A percentile compares a stretch with the other conserved stretches of the same genome.
Conservation (phyloP, 2,329 filamentous ascomycete species). For the Monosporascus sp. region DNA sequence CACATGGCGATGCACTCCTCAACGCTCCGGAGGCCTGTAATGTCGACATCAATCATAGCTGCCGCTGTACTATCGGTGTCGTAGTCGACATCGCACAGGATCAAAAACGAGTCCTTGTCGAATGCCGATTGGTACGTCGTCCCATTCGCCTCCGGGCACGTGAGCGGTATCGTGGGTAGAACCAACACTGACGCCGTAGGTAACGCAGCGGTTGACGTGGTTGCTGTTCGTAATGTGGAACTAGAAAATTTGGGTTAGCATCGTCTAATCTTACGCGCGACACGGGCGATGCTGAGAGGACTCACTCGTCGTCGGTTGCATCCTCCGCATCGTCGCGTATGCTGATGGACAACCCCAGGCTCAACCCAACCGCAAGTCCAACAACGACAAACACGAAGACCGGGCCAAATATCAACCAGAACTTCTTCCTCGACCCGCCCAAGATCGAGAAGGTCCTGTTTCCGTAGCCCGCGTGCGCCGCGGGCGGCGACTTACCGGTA, state of each 20-base stretch:
- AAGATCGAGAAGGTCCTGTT: constrained; percentile 5
- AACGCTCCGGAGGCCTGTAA: constrained; percentile 18
- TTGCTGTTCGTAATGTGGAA: not conserved
- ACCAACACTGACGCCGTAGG: not conserved
- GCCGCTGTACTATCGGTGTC: constrained; percentile 12
- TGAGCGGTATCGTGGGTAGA: constrained; percentile 6
- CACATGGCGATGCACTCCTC: constrained; percentile 29
- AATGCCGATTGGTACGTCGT: constrained; percentile 23
- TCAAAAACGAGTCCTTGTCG: constrained; percentile 18
- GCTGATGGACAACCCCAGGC: constrained; percentile 14
- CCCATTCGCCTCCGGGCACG: constrained; percentile 29
- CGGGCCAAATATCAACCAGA: constrained; percentile 21
- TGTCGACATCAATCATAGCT: constrained; percentile 25
- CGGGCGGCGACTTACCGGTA: not conserved
- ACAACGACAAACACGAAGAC: constrained; percentile 17
- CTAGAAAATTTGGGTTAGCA: not conserved
- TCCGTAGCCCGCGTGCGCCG: not conserved
- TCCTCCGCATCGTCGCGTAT: not conserved
- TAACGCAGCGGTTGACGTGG: not conserved
- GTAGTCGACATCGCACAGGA: constrained; percentile 33
- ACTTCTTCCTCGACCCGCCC: constrained; percentile 15
- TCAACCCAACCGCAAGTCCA: constrained; percentile 20
- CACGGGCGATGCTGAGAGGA: not conserved
- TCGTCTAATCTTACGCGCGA: not conserved
- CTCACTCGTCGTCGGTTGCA: not conserved